Evolutionary conservation across 768 basidiomycete genomes (phyloP).

Genomic region (Suillus subalutaceus): DNA sequence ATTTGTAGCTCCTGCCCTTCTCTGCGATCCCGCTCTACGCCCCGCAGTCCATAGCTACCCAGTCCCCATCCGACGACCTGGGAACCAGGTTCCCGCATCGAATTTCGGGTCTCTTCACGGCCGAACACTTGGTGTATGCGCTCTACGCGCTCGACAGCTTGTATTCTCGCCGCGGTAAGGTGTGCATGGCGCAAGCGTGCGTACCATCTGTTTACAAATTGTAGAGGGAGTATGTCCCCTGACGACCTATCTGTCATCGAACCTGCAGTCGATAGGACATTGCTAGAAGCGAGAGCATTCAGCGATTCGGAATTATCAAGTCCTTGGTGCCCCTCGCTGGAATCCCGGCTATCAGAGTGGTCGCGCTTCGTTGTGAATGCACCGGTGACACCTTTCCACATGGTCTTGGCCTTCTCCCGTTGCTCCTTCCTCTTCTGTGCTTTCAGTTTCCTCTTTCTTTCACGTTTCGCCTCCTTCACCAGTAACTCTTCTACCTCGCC

Average conservation of each 20-base stretch:
- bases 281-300: conserved; percentile 14
- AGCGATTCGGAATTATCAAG: conserved; percentile 12
- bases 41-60: conserved; percentile 63
- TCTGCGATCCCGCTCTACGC: conserved; percentile 34
- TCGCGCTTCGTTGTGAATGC: conserved; percentile 40
- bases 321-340: not conserved
- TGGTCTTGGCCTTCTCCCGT: conserved; percentile 53
- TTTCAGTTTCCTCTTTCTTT: conserved; percentile 47
- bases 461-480: conserved; percentile 54
- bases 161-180: conserved; percentile 65
- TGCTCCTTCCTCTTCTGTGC: conserved; percentile 52
- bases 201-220: conserved; percentile 55
- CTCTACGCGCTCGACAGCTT: conserved; percentile 69
- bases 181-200: conserved; percentile 70
- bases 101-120: conserved; percentile 29
- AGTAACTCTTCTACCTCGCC: conserved; percentile 71
- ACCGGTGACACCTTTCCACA: conserved; percentile 61
- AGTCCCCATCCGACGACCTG: conserved; percentile 66
- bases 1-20: conserved; percentile 18
- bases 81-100: conserved; percentile 29
- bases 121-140: conserved; percentile 66
- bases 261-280: conserved; percentile 3
- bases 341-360: not conserved
- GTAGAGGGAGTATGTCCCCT: conserved; percentile 17
- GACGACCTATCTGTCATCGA: not conserved